Evolutionary conservation across 225 moss, liverwort and hornwort species (phyloP).

Genomic region (Bryoerythrophyllum caledonicum): DNA sequence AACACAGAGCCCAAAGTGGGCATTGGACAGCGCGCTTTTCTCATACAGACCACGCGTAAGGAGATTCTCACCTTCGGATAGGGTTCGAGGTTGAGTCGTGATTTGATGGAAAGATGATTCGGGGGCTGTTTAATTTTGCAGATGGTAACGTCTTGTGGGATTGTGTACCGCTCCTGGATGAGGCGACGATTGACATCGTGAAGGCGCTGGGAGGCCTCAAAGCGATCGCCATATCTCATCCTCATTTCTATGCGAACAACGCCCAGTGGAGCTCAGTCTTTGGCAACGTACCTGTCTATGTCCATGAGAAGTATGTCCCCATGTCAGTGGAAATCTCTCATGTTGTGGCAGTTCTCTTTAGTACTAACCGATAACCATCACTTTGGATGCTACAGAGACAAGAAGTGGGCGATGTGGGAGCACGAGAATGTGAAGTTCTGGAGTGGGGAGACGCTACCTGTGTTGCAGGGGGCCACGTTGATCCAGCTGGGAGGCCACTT

Average conservation of each 20-base stretch:
- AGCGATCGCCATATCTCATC: slow-evolving; percentile 94
- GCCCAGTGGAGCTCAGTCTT: slow-evolving; percentile 86
- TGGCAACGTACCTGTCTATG: slow-evolving; percentile 83
- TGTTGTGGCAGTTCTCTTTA: neutral
- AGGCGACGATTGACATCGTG: slow-evolving; percentile 85
- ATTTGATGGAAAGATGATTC: neutral
- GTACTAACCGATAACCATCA: no score
- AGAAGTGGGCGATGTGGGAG: slow-evolving; percentile 76
- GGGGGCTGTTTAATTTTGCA: slow-evolving; percentile 27
- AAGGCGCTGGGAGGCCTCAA: slow-evolving; percentile 81
- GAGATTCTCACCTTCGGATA: neutral
- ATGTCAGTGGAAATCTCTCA: neutral
- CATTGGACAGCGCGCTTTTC: slow-evolving; percentile 88
- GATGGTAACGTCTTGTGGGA: slow-evolving; percentile 93
- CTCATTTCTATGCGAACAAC: slow-evolving; percentile 76
- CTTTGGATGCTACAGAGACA: slow-evolving; percentile 46
- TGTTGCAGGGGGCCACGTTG: slow-evolving; percentile 68
- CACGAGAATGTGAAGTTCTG: slow-evolving; percentile 81
- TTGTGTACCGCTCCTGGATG: slow-evolving; percentile 78
- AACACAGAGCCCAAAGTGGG: slow-evolving; percentile 72
- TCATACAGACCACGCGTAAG: slow-evolving; percentile 74
- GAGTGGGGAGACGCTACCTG: slow-evolving; percentile 65
- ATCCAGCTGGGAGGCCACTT: slow-evolving; percentile 82
- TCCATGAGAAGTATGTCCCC: slow-evolving; percentile 75
- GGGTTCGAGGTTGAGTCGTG: neutral